These are phyloP conservation scores for Fennellomyces sp. DNA, from an alignment of 371 early-diverging fungal species.

Conservation along the genomic window DNA sequence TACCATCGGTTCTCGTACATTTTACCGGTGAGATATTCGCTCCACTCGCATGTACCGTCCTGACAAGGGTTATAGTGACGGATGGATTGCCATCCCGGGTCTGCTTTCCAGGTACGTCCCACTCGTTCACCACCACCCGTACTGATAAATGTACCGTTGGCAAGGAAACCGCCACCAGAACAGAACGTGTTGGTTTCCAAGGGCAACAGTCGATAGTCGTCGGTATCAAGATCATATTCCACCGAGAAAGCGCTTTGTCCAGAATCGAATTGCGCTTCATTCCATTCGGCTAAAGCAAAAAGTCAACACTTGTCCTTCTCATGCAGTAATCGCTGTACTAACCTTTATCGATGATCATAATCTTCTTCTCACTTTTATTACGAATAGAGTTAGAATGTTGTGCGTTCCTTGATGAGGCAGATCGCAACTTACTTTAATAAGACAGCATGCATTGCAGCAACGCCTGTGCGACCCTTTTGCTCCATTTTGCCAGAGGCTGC, in stretches of 20 bases:
- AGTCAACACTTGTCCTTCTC: neutral
- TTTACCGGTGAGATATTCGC: slow-evolving; percentile 33
- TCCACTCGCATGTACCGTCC: slow-evolving; percentile 47
- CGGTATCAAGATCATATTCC: slow-evolving; percentile 53
- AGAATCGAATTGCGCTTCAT: slow-evolving; percentile 51
- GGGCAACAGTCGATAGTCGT: slow-evolving; percentile 45
- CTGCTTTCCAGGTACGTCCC: slow-evolving; percentile 45
- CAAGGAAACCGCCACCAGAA: slow-evolving; percentile 62
- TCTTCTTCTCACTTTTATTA: slow-evolving; percentile 36
- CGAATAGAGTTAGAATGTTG: neutral
- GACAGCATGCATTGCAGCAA: slow-evolving; percentile 49
- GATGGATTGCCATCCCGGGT: slow-evolving; percentile 56
- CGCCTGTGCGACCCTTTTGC: slow-evolving; percentile 46
- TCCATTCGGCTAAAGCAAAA: slow-evolving; percentile 39
- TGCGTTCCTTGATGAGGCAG: neutral
- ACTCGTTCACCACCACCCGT: slow-evolving; percentile 58
- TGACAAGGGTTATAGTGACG: slow-evolving; percentile 55
- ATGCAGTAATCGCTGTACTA: neutral
- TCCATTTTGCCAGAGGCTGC: slow-evolving; percentile 44
- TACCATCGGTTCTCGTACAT: slow-evolving; percentile 62
- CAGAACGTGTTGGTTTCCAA: slow-evolving; percentile 67
- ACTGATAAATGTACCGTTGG: slow-evolving; percentile 61
- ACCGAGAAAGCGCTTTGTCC: slow-evolving; percentile 54
- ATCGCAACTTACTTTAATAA: slow-evolving; percentile 36
- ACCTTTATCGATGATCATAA: slow-evolving; percentile 54